These are phyloP conservation scores for Pelargonium australe DNA, from an alignment of 441 rosid species.

Conservation along the genomic window DNA sequence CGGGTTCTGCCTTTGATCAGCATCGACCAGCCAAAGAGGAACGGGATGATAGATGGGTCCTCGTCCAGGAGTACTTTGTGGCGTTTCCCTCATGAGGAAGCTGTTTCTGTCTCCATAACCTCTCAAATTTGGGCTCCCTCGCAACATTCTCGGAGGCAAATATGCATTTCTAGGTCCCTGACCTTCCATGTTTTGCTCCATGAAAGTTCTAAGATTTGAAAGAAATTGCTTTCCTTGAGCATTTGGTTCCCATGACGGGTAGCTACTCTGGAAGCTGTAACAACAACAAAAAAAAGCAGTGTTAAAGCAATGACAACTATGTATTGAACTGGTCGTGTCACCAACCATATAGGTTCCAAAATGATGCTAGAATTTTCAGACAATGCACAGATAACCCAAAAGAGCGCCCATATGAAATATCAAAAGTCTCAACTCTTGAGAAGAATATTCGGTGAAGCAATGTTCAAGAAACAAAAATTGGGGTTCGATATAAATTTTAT, in stretches of 20 bases:
- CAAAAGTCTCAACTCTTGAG: background rate
- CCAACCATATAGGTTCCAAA: background rate
- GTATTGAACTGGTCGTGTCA: background rate
- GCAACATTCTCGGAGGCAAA: slow-evolving; percentile 46
- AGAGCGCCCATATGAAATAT: background rate
- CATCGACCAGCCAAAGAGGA: slow-evolving; percentile 64
- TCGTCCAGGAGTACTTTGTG: slow-evolving; percentile 24
- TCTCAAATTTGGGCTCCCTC: slow-evolving; percentile 39
- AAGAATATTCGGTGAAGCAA: background rate
- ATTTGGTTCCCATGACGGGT: slow-evolving; percentile 86
- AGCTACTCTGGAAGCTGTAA: slow-evolving; percentile 81
- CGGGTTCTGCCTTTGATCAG: slow-evolving; percentile 64
- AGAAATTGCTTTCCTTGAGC: slow-evolving; percentile 72
- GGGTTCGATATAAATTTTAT: background rate
- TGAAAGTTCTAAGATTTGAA: slow-evolving; percentile 62
- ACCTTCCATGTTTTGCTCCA: slow-evolving; percentile 60
- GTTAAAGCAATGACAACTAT: background rate
- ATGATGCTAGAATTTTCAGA: too few species aligned
- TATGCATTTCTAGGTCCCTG: slow-evolving; percentile 33
- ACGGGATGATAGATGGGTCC: slow-evolving; percentile 34
- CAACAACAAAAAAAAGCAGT: background rate
- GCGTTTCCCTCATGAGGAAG: slow-evolving; percentile 43
- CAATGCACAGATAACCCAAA: background rate
- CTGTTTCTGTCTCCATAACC: slow-evolving; percentile 39
- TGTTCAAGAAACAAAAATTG: background rate